Evolutionary conservation across 2,329 filamentous ascomycete genomes (phyloP), one percentile per base, ranked within the genome.

Genomic region (Alternaria incomplexa): DNA sequence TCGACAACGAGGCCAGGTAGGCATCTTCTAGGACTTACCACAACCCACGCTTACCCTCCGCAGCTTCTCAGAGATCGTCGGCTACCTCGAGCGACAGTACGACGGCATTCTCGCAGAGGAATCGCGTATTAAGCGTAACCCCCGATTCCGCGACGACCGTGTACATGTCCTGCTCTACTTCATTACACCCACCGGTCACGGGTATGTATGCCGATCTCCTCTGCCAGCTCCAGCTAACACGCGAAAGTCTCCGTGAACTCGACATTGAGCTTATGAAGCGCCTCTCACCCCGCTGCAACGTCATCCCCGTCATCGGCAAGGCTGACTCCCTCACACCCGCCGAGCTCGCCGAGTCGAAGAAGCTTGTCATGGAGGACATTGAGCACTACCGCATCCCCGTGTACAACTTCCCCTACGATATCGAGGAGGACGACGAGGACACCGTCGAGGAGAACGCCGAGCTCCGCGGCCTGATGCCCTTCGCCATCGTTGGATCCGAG

Each of bases 91-190:
- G 88, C 90, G 95, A 85, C 95, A 99, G 89, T 98, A 98, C 83
- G 96, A 99, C 83, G 94, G 98, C 81, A 98, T 99, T 87, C 89
- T 99, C 75, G 95, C 96, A 67, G 95, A 98, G 85, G 96, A 99
- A 86, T 98, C 96, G 77, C 93, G 96, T 86, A 99, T 99, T 88
- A 99, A 99, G 92, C 96, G 96, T 93, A 99, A 99, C 86, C 96
- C 96, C 75, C 91, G 96, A 79, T 99, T 99, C 91, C 91, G 96
- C 80, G 96, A 99, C 85, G 98, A 99, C 86, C 93, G 96, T 85
- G 93, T 99, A 52, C 96, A 99, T 80, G 96, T 94, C 73, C 90
- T 99, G 81, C 90, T 99, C 77, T 99, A 99, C 88, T 99, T 99
- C 83, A 98, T 99, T 86, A 97, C 96, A 70, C 96, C 96, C 51